Percentiles rank a stretch among this genome's conserved stretches.
These are phyloP conservation scores for Plasmodium yoelii DNA, from an alignment of 169 alveolate species.

Conservation along the genomic window DNA sequence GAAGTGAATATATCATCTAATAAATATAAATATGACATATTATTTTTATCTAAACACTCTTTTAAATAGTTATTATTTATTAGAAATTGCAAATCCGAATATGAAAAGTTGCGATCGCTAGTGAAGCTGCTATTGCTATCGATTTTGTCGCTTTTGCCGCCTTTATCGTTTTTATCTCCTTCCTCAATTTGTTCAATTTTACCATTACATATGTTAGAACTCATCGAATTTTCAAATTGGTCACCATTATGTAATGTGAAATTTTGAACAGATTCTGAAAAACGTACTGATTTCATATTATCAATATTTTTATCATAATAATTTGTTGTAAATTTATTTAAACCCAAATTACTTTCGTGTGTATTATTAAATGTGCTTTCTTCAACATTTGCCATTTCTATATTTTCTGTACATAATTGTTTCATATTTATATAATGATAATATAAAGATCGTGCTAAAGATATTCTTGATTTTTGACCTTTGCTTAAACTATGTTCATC, in stretches of 20 bases:
- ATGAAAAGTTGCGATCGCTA: no score
- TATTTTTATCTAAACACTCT: neutral
- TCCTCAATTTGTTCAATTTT: neutral
- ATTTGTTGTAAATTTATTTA: no score
- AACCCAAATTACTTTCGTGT: neutral
- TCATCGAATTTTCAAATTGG: no score
- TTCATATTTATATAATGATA: constrained; percentile 66
- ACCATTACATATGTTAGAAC: no score
- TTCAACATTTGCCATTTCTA: neutral
- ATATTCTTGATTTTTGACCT: constrained; percentile 94
- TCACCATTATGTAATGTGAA: no score
- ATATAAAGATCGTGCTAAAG: constrained; percentile 94
- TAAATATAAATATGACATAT: constrained; percentile 68
- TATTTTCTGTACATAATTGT: neutral
- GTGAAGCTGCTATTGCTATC: no score
- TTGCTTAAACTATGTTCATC: constrained; percentile 90
- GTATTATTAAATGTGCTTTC: neutral
- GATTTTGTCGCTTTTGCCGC: neutral
- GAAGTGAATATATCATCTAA: constrained; percentile 80
- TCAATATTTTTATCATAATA: no score
- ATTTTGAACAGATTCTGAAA: no score
- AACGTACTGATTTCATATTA: no score
- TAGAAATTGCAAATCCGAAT: neutral
- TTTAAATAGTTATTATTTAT: neutral
- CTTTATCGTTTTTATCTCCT: neutral